A percentile compares a stretch with the other conserved stretches of the same genome.
phyloP scores from a whole-genome alignment of 1,284 basidiomycete genomes.

The Tranzscheliella williamsii region DNA sequence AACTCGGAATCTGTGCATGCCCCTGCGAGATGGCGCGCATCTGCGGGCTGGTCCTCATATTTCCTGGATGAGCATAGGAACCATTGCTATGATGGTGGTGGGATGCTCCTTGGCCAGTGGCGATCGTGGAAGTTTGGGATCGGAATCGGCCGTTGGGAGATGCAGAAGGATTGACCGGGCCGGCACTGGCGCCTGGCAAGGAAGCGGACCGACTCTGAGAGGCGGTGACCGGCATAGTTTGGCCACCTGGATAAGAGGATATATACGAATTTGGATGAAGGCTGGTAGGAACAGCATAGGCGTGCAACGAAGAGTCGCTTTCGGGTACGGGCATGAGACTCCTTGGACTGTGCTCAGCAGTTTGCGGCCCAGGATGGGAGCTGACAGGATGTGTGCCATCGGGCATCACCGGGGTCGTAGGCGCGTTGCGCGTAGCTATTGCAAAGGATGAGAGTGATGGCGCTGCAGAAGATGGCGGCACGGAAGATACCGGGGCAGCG shows the following conservation, averaged over 20 bases:
- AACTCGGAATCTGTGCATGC: constrained; percentile 8
- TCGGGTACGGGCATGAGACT: background rate
- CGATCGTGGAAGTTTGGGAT: constrained; percentile 19
- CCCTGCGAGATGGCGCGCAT: constrained; percentile 27
- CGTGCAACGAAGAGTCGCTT: background rate
- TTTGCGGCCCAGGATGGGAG: background rate
- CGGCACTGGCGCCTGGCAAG: background rate
- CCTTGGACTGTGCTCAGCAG: background rate
- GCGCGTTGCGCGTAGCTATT: too few relatives aligned
- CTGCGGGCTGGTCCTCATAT: constrained; percentile 30
- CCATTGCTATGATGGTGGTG: background rate
- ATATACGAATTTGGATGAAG: background rate
- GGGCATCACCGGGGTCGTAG: too few relatives aligned
- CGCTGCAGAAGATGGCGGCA: too few relatives aligned
- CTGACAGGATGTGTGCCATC: too few relatives aligned
- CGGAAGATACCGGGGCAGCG: background rate
- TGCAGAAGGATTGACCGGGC: constrained; percentile 2
- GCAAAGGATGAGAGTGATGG: too few relatives aligned
- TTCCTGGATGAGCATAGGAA: constrained; percentile 13
- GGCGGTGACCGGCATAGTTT: background rate
- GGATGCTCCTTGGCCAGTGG: constrained; percentile 5
- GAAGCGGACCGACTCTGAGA: background rate
- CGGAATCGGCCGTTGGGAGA: constrained; percentile 26
- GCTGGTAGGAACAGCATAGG: background rate
- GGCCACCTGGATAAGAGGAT: too few relatives aligned